Conservation (phyloP, 768 basidiomycete genomes). For the Phanerochaete carnosa region DNA sequence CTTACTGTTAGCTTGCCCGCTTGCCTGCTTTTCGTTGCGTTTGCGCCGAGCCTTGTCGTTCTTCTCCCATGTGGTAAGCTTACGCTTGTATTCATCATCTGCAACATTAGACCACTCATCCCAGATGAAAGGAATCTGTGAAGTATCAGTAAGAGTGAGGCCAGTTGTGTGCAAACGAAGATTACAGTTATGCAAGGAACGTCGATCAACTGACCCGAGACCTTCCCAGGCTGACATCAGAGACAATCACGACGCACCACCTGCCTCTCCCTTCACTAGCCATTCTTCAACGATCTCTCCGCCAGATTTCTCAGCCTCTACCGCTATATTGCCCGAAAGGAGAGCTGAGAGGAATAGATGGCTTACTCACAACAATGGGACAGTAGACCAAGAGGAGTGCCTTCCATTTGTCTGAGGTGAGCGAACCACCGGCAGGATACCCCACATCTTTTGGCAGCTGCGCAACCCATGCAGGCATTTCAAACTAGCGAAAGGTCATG, state of each 20-base stretch:
- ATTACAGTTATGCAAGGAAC: neutral
- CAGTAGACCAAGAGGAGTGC: constrained; percentile 12
- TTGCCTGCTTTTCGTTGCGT: neutral
- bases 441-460: constrained; percentile 19
- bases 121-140: constrained; percentile 15
- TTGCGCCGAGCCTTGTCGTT: neutral
- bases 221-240: neutral
- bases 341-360: neutral
- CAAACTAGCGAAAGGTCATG: constrained; percentile 9
- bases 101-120: constrained; percentile 7
- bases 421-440: constrained; percentile 21
- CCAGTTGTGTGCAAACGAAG: neutral
- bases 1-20: neutral
- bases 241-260: no score
- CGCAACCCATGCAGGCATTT: constrained; percentile 20
- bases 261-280: neutral
- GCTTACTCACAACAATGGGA: constrained; percentile 16
- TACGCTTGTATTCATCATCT: neutral
- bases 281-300: neutral
- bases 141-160: no score
- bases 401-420: constrained; percentile 25
- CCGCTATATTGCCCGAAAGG: neutral
- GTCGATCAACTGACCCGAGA: neutral
- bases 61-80: neutral
- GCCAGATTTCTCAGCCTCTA: neutral